These are phyloP conservation scores for Meira nashicola DNA, from an alignment of 1,284 basidiomycete genomes.

Conservation along the genomic window DNA sequence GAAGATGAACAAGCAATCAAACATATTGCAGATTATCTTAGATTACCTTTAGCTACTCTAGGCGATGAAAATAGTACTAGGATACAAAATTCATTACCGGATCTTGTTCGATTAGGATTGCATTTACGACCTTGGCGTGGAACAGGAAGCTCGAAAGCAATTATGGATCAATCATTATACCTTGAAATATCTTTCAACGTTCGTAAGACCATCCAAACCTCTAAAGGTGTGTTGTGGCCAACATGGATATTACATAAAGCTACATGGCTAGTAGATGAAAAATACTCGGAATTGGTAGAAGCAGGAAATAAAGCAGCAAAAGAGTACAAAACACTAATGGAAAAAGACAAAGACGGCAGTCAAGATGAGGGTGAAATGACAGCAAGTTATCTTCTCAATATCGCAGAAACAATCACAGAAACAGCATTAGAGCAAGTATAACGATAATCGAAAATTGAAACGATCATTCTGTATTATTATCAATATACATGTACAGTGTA, in stretches of 20 bases:
- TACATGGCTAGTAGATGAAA: not conserved
- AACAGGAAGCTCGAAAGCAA: conserved; percentile 15
- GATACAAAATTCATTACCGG: not conserved
- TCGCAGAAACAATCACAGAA: not conserved
- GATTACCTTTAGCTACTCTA: not conserved
- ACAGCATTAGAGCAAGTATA: not conserved
- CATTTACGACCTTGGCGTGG: conserved; percentile 4
- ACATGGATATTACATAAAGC: not conserved
- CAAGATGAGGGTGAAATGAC: not conserved
- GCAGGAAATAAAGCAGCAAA: not conserved
- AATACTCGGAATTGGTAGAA: not conserved
- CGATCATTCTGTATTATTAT: too few species aligned
- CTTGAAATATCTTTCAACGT: not conserved
- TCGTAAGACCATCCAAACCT: not conserved
- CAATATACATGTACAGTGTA: too few species aligned
- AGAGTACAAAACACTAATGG: conserved; percentile 10
- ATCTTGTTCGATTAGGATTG: not conserved
- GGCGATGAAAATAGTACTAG: not conserved
- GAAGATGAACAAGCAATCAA: conserved; percentile 1
- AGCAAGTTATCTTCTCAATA: not conserved
- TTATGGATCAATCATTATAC: conserved; percentile 11
- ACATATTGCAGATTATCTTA: not conserved
- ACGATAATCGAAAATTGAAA: too few species aligned
- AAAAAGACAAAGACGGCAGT: not conserved
- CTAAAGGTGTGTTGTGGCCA: too few species aligned